phyloP scores from a whole-genome alignment of 1,284 basidiomycete species.

The Heterobasidion parviporum region DNA sequence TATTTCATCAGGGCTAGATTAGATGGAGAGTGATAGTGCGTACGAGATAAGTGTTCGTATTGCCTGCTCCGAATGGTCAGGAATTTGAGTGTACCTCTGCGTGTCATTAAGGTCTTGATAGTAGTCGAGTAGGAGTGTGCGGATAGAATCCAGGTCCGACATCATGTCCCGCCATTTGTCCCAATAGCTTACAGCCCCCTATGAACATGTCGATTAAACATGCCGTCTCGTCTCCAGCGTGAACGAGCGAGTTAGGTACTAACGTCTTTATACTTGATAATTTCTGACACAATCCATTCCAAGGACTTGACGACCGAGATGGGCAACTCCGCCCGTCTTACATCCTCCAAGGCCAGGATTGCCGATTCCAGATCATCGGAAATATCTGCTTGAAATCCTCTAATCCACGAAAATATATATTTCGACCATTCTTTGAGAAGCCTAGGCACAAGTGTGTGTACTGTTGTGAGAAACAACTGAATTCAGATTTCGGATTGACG shows the following conservation, averaged over 20 bases:
- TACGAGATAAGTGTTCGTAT: neutral
- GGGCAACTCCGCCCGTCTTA: too few relatives aligned
- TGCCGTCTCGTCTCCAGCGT: neutral
- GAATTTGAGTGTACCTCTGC: neutral
- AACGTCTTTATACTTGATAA: neutral
- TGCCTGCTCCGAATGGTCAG: neutral
- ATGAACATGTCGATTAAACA: neutral
- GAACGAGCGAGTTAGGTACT: neutral
- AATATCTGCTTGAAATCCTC: too few relatives aligned
- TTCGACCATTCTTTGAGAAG: too few relatives aligned
- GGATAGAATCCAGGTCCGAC: neutral
- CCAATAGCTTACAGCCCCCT: neutral
- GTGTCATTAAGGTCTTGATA: neutral
- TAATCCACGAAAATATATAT: too few relatives aligned
- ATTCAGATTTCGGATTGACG: too few relatives aligned
- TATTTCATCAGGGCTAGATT: neutral
- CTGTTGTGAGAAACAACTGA: too few relatives aligned
- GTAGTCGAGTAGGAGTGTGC: neutral
- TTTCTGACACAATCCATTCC: constrained; percentile 8
- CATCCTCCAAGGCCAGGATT: too few relatives aligned
- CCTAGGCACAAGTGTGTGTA: too few relatives aligned
- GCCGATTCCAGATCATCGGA: too few relatives aligned
- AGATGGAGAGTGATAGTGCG: neutral
- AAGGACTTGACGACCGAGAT: neutral
- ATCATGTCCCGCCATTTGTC: neutral